Conservation (phyloP, 495 filamentous ascomycete species). For the Apiosordaria backusii region DNA sequence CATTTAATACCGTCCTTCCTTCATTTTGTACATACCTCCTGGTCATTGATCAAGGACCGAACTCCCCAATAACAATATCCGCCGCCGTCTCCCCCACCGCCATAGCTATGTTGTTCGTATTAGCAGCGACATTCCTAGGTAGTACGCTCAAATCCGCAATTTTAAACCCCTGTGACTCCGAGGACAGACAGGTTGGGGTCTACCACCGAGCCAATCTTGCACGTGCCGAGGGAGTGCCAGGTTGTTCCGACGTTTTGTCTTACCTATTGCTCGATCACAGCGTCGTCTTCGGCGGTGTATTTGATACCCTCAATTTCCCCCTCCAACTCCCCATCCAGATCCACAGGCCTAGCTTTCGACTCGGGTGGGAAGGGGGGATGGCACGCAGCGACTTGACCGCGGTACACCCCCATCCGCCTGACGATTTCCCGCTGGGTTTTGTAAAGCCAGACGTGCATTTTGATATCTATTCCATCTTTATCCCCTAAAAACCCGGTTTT, state of each 20-base stretch:
- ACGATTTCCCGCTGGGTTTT: conserved; percentile 55
- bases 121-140: conserved; percentile 58
- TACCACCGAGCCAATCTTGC: conserved; percentile 28
- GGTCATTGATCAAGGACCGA: conserved; percentile 36
- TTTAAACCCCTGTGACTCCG: conserved; percentile 22
- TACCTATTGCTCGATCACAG: conserved; percentile 19
- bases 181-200: conserved; percentile 25
- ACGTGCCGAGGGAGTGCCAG: conserved; percentile 31
- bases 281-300: conserved; percentile 49
- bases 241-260: conserved; percentile 21
- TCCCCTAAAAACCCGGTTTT: conserved; percentile 45
- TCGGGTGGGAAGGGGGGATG: conserved; percentile 52
- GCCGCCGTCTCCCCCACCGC: conserved; percentile 60
- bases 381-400: conserved; percentile 46
- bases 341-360: conserved; percentile 37
- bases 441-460: conserved; percentile 49
- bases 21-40: not conserved
- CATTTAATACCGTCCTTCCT: conserved; percentile 21
- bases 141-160: conserved; percentile 41
- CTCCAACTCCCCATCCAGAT: not conserved
- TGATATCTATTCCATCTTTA: conserved; percentile 40
- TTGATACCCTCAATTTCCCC: conserved; percentile 21
- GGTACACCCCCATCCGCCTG: conserved; percentile 49
- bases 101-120: conserved; percentile 60
- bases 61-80: conserved; percentile 51